A percentile compares a stretch with the other conserved stretches of the same genome.
Conservation (phyloP, 2,329 filamentous ascomycete genomes). For the Calycina marina region DNA sequence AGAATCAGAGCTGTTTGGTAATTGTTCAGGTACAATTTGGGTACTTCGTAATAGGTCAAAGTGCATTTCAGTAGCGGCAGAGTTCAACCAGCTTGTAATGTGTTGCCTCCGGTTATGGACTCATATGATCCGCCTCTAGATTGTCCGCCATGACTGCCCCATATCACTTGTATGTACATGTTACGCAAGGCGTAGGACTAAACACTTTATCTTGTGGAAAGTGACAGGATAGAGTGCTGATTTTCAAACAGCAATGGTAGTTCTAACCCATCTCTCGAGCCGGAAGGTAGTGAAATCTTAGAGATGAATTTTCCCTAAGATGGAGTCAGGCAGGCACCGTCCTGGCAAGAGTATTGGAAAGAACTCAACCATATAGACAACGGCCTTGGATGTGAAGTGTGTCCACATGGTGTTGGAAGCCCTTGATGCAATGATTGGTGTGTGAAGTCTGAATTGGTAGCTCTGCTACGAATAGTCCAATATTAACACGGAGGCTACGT, state of each 20-base stretch:
- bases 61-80: too few relatives aligned
- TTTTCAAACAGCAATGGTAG: not conserved
- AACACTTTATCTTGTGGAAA: not conserved
- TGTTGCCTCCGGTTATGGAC: too few relatives aligned
- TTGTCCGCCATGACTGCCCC: not conserved
- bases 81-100: too few relatives aligned
- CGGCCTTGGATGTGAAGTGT: not conserved
- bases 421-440: too few relatives aligned
- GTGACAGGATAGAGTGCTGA: not conserved
- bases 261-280: not conserved
- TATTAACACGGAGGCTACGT: too few relatives aligned
- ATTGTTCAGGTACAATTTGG: too few relatives aligned
- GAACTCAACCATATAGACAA: not conserved
- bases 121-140: not conserved
- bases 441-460: not conserved
- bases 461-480: too few relatives aligned
- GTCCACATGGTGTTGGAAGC: not conserved
- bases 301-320: conserved; percentile 1
- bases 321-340: not conserved
- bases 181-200: not conserved
- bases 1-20: too few relatives aligned
- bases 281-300: not conserved
- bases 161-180: not conserved
- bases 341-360: not conserved
- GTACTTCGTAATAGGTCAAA: too few relatives aligned